Base-by-base conservation (phyloP, 805 yeast genomes). In the Naumovozyma dairenensis region DNA sequence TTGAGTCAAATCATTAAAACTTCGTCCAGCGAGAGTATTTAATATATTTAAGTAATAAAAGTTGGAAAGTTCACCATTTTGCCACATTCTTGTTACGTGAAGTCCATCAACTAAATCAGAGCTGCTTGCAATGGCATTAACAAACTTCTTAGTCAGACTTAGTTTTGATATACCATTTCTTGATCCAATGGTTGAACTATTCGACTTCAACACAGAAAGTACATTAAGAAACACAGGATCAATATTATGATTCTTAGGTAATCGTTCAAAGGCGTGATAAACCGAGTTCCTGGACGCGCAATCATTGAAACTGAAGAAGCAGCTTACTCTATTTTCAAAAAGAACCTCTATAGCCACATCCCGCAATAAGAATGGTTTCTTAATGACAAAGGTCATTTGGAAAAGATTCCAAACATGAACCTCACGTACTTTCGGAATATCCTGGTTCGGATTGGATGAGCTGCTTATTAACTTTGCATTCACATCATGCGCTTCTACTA, bases 1-100 rank as follows among this genome's bases (percentile, higher is more conserved):
- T 42, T 85, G 96, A 0, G 95, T 85, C 34, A 85, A 55, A 51
- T 85, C 95, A 55, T 85, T 86, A 57, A 79, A 83, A 0, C 95
- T 83, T 42, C 96, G 61, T 0, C 96, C 96, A 0, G 95, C 93
- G 36, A 85, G 55, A 0, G 92, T 83, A 48, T 85, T 85, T 17
- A 85, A 61, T 13, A 81, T 67, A 73, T 84, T 80, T 46, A 85
- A 59, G 48, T 85, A 85, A 49, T 77, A 80, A 45, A 85, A 86
- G 49, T 85, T 85, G 1, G 94, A 81, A 49, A 86, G 69, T 42
- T 78, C 77, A 1, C 95, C 94, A 33, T 56, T 62, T 41, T 65
- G 69, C 96, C 96, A 85, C 45, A 72, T 71, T 40, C 64, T 69
- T 0, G 94, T 80, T 0, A 78, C 75, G 2, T 67, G 54, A 9